Base-by-base conservation (phyloP, 495 filamentous ascomycete genomes). In the Annulohypoxylon moriforme region DNA sequence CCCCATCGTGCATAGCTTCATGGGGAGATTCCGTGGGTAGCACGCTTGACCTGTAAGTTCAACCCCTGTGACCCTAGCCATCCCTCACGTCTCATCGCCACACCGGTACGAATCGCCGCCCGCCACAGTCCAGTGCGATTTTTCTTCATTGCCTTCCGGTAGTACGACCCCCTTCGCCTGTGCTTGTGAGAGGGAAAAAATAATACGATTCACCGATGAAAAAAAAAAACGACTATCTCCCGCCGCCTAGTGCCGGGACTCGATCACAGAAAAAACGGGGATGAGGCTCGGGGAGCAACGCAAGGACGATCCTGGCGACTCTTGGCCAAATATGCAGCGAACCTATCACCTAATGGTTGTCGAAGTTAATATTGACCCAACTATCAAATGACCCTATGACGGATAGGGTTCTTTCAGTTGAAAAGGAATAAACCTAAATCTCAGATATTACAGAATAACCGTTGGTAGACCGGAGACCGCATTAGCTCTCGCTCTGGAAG, bases 41-140 rank as follows among this genome's bases (percentile, higher is more conserved):
- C 49, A 62, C 20, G 53, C 66, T 66, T 72, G 36, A 38, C 47
- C 71, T 72, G 66, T 71, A 74, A 62, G 53, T 71, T 70, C 69
- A 18, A 44, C 40, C 71, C 71, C 76, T 76, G 76, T 73, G 68
- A 78, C 76, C 74, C 47, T 22, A 59, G 64, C 75, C 52, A 71
- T 69, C 60, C 60, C 58, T 71, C 53, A 36, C 63, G 56, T 50
- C 67, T 64, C 68, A 72, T 76, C 56, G 71, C 70, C 57, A 78
- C 73, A 77, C 71, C 73, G 74, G 69, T 73, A 69, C 68, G 67
- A 69, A 69, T 66, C 61, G 65, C 56, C 64, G 47, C 71, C 57
- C 66, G 65, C 71, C 61, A 65, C 47, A 64, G 71, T 25, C 29
- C 0, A 68, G 34, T 31, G 44, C 50, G 49, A 52, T n/a, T 40